Base-by-base conservation (phyloP, 2,329 filamentous ascomycete species). In the Chalaropsis thielavioides region DNA sequence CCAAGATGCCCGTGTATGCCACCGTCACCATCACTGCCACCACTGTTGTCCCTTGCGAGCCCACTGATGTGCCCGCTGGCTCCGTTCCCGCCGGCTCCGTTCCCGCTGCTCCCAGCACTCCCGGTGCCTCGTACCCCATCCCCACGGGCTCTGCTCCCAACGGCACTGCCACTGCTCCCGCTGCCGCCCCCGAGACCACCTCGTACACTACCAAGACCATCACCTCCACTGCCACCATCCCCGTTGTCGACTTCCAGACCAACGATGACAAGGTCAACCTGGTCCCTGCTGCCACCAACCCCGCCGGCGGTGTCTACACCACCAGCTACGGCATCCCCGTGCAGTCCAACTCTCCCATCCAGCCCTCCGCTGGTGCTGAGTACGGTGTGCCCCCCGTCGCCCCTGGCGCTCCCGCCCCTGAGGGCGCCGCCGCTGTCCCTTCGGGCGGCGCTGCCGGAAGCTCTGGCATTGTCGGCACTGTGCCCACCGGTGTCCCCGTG, bases 151-250 rank as follows among this genome's bases (percentile, higher is more conserved):
- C 22, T 56, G 27, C 43, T n/a, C 46, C 58, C 31, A 51, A 60
- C 51, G 64, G 64, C 19, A 79, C 79, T 67, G 76, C 77, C 70
- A 69, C 84, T 68, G 73, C 76, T 64, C 75, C 73, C 64, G 75
- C 76, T 38, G 76, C 71, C 69, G 76, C 75, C 67, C 79, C 83
- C 72, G 73, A 77, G 67, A 76, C 75, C 71, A 78, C 54, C 63
- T 75, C 76, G 31, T 77, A 71, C 69, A 76, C 75, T 66, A 80
- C 83, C 71, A 73, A 77, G 67, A 76, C 75, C 71, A 78, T 81
- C 69, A 73, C 73, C 78, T 81, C 81, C 64, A 75, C 77, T 70
- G 69, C 84, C 67, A 77, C 78, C 60, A 78, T 83, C 31, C 82
- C 82, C 54, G 73, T 80, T 74, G 77, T 84, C 68, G 76, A 72